Evolutionary conservation across 768 basidiomycete species (phyloP).

Genomic region (Russula earlei): DNA sequence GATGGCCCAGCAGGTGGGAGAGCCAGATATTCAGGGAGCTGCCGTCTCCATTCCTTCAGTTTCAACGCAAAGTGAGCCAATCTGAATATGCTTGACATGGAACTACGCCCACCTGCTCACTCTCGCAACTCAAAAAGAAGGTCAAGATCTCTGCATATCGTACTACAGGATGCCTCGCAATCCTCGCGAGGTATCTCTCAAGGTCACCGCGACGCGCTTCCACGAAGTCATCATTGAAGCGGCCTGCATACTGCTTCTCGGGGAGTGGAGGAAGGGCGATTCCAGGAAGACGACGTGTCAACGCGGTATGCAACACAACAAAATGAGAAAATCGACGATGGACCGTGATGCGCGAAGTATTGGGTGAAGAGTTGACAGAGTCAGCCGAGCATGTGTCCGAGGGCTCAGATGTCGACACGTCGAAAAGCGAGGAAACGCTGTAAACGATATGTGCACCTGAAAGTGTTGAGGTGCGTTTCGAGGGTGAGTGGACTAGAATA

Average conservation of each 20-base stretch:
- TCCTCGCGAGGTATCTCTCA: conserved; percentile 61
- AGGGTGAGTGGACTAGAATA: conserved; percentile 71
- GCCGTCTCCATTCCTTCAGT: conserved; percentile 59
- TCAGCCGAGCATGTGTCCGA: conserved; percentile 20
- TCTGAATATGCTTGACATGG: not conserved
- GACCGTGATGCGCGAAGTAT: conserved; percentile 57
- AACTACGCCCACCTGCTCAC: conserved; percentile 48
- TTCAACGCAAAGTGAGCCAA: not conserved
- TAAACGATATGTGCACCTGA: conserved; percentile 71
- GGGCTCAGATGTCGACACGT: conserved; percentile 23
- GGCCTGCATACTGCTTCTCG: conserved; percentile 75
- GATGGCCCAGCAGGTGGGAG: conserved; percentile 60
- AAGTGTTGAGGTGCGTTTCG: conserved; percentile 57
- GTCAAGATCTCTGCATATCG: conserved; percentile 72
- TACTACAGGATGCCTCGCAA: conserved; percentile 68
- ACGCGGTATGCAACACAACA: conserved; percentile 61
- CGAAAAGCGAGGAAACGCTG: conserved; percentile 66
- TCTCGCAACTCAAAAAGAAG: conserved; percentile 71
- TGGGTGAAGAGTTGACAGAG: conserved; percentile 23
- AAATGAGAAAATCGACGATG: conserved; percentile 82
- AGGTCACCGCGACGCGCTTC: conserved; percentile 75
- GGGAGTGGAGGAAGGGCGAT: conserved; percentile 75
- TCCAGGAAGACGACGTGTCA: conserved; percentile 60
- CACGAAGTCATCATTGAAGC: conserved; percentile 74
- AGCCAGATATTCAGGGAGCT: conserved; percentile 49